These are phyloP conservation scores for Globisporangium emineosum DNA, from an alignment of 352 stramenopile genomes.

Conservation along the genomic window DNA sequence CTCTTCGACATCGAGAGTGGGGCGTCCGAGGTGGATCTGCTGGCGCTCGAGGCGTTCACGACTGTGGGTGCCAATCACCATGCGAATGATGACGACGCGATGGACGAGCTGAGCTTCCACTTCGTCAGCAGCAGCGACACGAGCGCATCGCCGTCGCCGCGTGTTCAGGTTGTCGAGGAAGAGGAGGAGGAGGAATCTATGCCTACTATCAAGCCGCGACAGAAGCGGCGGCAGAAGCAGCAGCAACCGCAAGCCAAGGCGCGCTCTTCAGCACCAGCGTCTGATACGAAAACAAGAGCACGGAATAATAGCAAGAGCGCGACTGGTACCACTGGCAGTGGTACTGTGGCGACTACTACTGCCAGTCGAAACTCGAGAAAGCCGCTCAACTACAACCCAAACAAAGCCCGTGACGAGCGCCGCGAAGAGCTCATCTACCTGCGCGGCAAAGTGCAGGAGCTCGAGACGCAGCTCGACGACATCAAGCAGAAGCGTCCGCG, in stretches of 20 bases:
- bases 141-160: background rate
- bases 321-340: too few relatives aligned
- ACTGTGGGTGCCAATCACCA: background rate
- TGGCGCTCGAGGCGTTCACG: constrained; percentile 2
- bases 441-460: constrained; percentile 35
- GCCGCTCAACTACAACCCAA: constrained; percentile 36
- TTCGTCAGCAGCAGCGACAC: constrained; percentile 3
- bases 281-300: background rate
- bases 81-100: background rate
- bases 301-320: background rate
- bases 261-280: background rate
- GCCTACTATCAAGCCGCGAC: background rate
- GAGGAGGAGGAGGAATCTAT: background rate
- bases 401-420: constrained; percentile 42
- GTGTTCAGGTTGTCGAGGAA: background rate
- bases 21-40: background rate
- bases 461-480: constrained; percentile 30
- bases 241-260: background rate
- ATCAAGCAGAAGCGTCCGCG: background rate
- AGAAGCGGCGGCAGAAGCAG: background rate
- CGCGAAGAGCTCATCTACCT: constrained; percentile 39
- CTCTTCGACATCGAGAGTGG: background rate
- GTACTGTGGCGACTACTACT: background rate
- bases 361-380: background rate
- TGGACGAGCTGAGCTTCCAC: constrained; percentile 2